A percentile compares a stretch with the other conserved stretches of the same genome.
phyloP scores from a whole-genome alignment of 306 rosid species.

The Cicer arietinum region DNA sequence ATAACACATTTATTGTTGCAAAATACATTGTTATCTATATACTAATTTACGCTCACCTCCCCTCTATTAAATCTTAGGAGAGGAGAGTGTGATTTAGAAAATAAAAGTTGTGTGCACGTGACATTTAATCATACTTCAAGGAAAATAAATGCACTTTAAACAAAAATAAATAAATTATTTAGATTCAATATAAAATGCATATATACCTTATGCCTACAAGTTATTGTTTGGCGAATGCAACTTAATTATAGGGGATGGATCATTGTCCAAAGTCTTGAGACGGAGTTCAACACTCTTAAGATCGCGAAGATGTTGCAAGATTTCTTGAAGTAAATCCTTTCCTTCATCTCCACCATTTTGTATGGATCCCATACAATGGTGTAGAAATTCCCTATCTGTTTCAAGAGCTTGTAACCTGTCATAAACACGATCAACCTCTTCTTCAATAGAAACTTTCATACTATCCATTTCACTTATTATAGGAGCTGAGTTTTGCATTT shows the following conservation, averaged over 20 bases:
- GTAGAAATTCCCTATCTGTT: constrained; percentile 71
- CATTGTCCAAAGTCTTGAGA: constrained; percentile 49
- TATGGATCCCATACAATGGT: constrained; percentile 67
- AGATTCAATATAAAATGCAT: neutral
- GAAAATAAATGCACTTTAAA: no score
- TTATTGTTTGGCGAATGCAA: constrained; percentile 34
- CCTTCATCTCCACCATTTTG: constrained; percentile 82
- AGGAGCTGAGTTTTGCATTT: constrained; percentile 44
- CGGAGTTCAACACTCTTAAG: constrained; percentile 65
- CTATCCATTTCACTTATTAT: constrained; percentile 44
- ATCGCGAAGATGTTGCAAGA: constrained; percentile 74
- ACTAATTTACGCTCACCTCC: neutral
- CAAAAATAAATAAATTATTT: neutral
- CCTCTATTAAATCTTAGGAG: neutral
- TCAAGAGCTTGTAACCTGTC: constrained; percentile 82
- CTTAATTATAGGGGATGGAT: constrained; percentile 47
- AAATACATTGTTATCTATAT: no score
- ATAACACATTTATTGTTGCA: neutral
- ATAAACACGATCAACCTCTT: constrained; percentile 80
- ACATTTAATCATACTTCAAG: neutral
- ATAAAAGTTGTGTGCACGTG: neutral
- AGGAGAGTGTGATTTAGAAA: neutral
- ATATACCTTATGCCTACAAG: constrained; percentile 39
- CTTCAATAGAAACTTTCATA: constrained; percentile 58
- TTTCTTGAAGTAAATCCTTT: constrained; percentile 71